Evolutionary conservation across 495 filamentous ascomycete species (phyloP).

Genomic region (Daldinia loculata): DNA sequence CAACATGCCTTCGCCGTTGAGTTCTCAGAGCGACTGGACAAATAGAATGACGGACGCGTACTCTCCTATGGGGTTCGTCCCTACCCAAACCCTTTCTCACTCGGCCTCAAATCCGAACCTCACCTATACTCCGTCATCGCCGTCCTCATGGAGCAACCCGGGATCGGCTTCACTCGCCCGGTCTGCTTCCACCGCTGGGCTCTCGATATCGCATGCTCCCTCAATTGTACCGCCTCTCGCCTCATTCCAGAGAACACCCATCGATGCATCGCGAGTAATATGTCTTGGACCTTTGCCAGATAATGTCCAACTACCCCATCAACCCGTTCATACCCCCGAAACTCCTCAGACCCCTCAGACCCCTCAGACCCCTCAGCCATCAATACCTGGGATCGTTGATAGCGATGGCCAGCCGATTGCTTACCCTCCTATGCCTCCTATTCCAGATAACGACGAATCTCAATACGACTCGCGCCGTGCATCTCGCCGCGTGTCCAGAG

Average conservation of each 20-base stretch:
- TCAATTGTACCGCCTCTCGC: constrained; percentile 46
- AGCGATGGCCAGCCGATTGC: constrained; percentile 43
- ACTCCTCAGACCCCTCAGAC: constrained; percentile 28
- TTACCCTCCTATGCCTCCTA: constrained; percentile 34
- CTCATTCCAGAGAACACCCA: constrained; percentile 55
- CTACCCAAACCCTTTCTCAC: constrained; percentile 43
- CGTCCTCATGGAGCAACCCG: constrained; percentile 45
- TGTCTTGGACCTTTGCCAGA: constrained; percentile 61
- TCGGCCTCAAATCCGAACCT: constrained; percentile 43
- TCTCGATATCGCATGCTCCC: constrained; percentile 41
- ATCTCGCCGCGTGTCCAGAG: constrained; percentile 46
- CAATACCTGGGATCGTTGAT: constrained; percentile 50
- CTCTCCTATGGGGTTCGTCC: constrained; percentile 51
- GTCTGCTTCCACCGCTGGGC: constrained; percentile 46
- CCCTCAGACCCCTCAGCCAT: constrained; percentile 14
- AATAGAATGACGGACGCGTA: constrained; percentile 51
- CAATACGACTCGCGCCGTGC: constrained; percentile 9
- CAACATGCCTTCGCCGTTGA: constrained; percentile 56
- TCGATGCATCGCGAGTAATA: constrained; percentile 60
- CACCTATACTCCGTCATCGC: constrained; percentile 51
- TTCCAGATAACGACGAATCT: constrained; percentile 23
- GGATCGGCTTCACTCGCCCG: constrained; percentile 48
- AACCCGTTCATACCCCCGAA: constrained; percentile 13
- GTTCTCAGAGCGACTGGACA: constrained; percentile 54
- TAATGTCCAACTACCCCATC: constrained; percentile 56